Conservation (phyloP, 1,139 yeast genomes). For the Scheffersomyces insectosa region DNA sequence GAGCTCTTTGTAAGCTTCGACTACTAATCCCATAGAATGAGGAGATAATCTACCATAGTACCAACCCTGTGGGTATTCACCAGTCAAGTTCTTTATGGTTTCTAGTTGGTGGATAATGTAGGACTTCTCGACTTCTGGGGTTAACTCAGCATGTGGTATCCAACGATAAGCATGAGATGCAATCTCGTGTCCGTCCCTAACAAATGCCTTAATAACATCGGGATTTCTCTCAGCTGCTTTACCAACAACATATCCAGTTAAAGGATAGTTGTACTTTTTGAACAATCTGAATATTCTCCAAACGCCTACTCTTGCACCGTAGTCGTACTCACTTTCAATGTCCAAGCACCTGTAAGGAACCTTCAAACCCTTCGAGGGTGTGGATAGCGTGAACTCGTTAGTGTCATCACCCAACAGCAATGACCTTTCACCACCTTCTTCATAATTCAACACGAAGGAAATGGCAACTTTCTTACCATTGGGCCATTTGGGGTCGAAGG, state of each 20-base stretch:
- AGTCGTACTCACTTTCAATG: constrained; percentile 35
- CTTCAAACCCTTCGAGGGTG: constrained; percentile 17
- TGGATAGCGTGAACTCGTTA: constrained; percentile 22
- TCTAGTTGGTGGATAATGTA: constrained; percentile 15
- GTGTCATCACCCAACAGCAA: constrained; percentile 32
- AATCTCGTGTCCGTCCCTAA: constrained; percentile 38
- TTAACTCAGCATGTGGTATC: constrained; percentile 28
- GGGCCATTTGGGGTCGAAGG: constrained; percentile 34
- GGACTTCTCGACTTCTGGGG: constrained; percentile 19
- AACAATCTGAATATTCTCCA: constrained; percentile 35
- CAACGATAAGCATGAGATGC: constrained; percentile 40
- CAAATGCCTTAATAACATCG: constrained; percentile 29
- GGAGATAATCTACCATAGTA: constrained; percentile 32
- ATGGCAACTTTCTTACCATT: constrained; percentile 28
- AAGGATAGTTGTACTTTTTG: constrained; percentile 23
- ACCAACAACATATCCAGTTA: constrained; percentile 40
- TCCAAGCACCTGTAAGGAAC: constrained; percentile 14
- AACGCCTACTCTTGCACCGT: constrained; percentile 31
- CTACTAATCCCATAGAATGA: constrained; percentile 28
- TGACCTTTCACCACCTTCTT: constrained; percentile 22
- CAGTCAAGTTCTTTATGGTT: constrained; percentile 17
- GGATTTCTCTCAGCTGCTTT: constrained; percentile 32
- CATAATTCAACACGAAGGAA: constrained; percentile 34
- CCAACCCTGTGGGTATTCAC: constrained; percentile 33
- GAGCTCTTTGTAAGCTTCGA: constrained; percentile 29